Conservation (phyloP, 352 stramenopile genomes). For the Phytophthora aleatoria region DNA sequence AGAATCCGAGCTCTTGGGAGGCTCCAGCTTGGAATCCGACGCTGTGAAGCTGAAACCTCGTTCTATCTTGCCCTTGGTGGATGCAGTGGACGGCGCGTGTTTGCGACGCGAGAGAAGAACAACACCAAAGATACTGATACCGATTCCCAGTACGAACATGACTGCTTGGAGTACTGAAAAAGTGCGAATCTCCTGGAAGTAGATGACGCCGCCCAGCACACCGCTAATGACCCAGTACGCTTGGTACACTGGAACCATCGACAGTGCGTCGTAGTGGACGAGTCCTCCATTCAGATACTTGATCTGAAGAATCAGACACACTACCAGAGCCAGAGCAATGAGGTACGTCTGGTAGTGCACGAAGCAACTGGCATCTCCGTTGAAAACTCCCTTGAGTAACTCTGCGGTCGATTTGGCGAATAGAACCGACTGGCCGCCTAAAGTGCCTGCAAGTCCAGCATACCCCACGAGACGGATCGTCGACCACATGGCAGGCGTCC, state of each 20-base stretch:
- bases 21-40: conserved; percentile 13
- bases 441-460: conserved; percentile 71
- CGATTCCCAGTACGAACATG: conserved; percentile 88
- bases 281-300: conserved; percentile 83
- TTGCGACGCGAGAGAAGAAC: conserved; percentile 82
- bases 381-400: conserved; percentile 70
- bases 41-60: conserved; percentile 75
- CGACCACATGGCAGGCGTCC: conserved; percentile 60
- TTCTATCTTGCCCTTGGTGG: conserved; percentile 62
- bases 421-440: conserved; percentile 83
- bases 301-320: conserved; percentile 74
- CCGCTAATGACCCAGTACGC: conserved; percentile 91
- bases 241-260: conserved; percentile 86
- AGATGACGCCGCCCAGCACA: conserved; percentile 89
- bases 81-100: conserved; percentile 31
- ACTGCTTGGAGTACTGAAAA: conserved; percentile 75
- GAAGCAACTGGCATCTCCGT: conserved; percentile 64
- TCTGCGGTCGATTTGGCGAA: conserved; percentile 88
- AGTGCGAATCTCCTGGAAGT: conserved; percentile 90
- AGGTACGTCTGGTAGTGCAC: conserved; percentile 69
- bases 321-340: conserved; percentile 60
- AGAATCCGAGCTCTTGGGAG: conserved; percentile 22
- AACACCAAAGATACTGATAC: conserved; percentile 84
- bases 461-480: conserved; percentile 79
- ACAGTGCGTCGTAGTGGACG: conserved; percentile 80